Evolutionary conservation across 139 green algal genomes (phyloP), one percentile per base, ranked within the genome.

Genomic region (Coelastrella sp.): DNA sequence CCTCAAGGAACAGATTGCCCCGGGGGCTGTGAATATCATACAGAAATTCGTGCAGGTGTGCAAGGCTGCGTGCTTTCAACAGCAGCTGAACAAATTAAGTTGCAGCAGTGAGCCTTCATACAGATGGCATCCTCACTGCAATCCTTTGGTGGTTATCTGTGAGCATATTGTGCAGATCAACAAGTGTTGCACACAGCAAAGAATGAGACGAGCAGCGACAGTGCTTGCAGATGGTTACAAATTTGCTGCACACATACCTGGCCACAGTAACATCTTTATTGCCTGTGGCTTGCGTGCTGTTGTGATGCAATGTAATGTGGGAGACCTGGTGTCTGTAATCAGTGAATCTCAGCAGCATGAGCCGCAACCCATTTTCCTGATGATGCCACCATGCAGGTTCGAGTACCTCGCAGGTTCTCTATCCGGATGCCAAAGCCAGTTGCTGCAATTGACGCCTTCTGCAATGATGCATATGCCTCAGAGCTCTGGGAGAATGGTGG

Each of bases 41-140:
- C 60, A 75, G 62, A 84, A 84, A 50, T 84, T 51, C 48, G 62
- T 84, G 40, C 60, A 84, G 62, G 78, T 84, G 32, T n/a, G 69
- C 11, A 30, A 64, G 48, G n/a, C n/a, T n/a, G n/a, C n/a, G n/a
- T n/a, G n/a, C n/a, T n/a, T n/a, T n/a, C n/a, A n/a, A n/a, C n/a
- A n/a, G n/a, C n/a, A n/a, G n/a, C n/a, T n/a, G n/a, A 13, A 57
- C 45, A 57, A 13, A 23, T 57, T 57, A 57, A 13, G 11, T 13
- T 23, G 45, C 45, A 57, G 45, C 45, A 23, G 11, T 57, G 11
- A 23, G 45, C 11, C 15, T 57, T 57, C 45, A 9, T 57, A 13
- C 45, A 57, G 45, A 9, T 9, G 45, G 15, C 11, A 57, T 57
- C 45, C 11, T 57, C 15, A 2, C 45, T 57, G 15, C 45, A 13